Conservation (phyloP, 2,329 filamentous ascomycete genomes). For the Xenosphaeropsis pyriputrescens region DNA sequence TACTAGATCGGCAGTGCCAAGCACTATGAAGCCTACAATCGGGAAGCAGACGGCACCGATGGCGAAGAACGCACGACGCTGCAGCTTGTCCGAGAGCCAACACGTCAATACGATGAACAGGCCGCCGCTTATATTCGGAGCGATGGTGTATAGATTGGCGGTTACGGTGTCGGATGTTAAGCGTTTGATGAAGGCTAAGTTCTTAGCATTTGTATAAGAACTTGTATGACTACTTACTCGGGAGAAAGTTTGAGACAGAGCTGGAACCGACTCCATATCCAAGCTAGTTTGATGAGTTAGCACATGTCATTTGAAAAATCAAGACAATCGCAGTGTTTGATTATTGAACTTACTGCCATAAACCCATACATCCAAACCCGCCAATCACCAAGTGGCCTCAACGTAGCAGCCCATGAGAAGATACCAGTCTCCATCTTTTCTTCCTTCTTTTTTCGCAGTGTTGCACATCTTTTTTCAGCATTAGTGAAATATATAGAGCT, state of each 20-base stretch:
- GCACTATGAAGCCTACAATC: conserved; percentile 1
- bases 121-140: conserved; percentile 1
- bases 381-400: conserved; percentile 1
- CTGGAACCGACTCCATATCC: not conserved
- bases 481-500: conserved; percentile 1
- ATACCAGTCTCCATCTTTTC: not conserved
- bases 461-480: not conserved
- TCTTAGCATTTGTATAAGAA: not conserved
- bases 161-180: not conserved
- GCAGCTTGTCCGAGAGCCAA: not conserved
- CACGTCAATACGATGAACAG: not conserved
- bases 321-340: no score
- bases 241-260: conserved; percentile 1
- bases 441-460: not conserved
- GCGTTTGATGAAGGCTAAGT: conserved; percentile 1
- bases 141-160: conserved; percentile 1
- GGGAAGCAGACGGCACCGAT: not conserved
- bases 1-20: conserved; percentile 1
- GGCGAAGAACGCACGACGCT: not conserved
- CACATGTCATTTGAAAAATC: no score
- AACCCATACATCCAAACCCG: not conserved
- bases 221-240: not conserved
- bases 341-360: not conserved
- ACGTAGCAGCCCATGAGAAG: conserved; percentile 1
- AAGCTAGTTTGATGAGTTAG: not conserved